Percentiles rank a stretch among this genome's conserved stretches.
These are phyloP conservation scores for Ascochyta pisi DNA, from an alignment of 2,329 filamentous ascomycete genomes.

Conservation along the genomic window DNA sequence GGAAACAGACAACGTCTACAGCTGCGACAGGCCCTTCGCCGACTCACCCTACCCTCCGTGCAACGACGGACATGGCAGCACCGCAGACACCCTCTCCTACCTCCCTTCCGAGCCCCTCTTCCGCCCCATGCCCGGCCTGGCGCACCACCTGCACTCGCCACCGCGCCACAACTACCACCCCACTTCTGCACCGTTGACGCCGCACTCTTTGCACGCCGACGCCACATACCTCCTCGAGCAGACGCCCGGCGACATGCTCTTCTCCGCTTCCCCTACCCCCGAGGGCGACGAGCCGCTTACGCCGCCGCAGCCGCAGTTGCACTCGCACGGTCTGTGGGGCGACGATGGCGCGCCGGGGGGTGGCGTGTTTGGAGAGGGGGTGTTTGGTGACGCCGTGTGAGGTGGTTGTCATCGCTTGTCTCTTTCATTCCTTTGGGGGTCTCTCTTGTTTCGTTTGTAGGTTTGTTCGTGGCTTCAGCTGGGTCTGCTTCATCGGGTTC, in stretches of 20 bases:
- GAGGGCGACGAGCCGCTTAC: slow-evolving; percentile 31
- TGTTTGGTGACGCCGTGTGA: not conserved
- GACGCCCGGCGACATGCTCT: slow-evolving; percentile 30
- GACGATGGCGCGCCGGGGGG: slow-evolving; percentile 15
- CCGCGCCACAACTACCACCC: not conserved
- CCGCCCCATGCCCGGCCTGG: not conserved
- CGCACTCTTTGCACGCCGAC: slow-evolving; percentile 9
- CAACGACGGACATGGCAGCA: not conserved
- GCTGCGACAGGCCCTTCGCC: not conserved
- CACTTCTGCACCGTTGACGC: slow-evolving; percentile 4
- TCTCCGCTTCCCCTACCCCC: slow-evolving; percentile 30
- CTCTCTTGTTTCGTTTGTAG: too few species aligned
- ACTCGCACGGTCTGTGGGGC: slow-evolving; percentile 15
- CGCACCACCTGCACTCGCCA: not conserved
- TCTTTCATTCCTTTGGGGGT: too few species aligned
- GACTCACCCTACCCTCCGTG: not conserved
- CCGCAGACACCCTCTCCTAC: not conserved
- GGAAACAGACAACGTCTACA: not conserved
- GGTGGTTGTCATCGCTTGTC: too few species aligned
- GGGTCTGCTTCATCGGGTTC: too few species aligned
- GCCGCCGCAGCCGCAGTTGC: slow-evolving; percentile 16
- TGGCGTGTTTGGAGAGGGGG: not conserved
- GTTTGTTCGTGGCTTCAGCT: too few species aligned
- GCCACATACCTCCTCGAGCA: slow-evolving; percentile 28
- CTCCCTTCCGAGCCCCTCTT: not conserved